phyloP scores from a whole-genome alignment of 345 rosid genomes.

The Lagerstroemia speciosa region DNA sequence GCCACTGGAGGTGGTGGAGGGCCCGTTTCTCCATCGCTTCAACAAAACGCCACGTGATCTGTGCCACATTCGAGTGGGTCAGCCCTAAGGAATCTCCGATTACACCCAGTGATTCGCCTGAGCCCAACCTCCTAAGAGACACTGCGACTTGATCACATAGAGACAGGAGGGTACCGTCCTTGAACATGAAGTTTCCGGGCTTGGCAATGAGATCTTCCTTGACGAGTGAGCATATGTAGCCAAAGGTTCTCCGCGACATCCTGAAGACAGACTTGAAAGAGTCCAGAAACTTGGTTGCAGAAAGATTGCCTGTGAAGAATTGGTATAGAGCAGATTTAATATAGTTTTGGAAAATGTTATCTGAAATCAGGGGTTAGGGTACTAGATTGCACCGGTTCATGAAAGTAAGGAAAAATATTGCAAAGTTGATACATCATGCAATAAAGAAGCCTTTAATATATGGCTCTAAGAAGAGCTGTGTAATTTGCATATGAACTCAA shows the following conservation, averaged over 20 bases:
- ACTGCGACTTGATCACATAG: constrained; percentile 50
- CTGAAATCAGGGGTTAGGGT: background rate
- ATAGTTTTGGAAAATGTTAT: constrained; percentile 2
- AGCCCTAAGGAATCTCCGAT: constrained; percentile 50
- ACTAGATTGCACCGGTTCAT: constrained; percentile 1
- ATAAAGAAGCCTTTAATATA: background rate
- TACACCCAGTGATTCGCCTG: constrained; percentile 39
- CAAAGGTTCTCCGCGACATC: constrained; percentile 41
- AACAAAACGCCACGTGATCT: constrained; percentile 62
- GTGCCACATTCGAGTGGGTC: constrained; percentile 51
- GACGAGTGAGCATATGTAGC: constrained; percentile 51
- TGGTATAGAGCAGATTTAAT: constrained; percentile 2
- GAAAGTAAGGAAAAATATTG: background rate
- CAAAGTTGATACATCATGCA: background rate
- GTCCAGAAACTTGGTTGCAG: constrained; percentile 30
- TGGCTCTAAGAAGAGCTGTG: background rate
- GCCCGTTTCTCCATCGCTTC: constrained; percentile 57
- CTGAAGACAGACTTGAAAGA: constrained; percentile 31
- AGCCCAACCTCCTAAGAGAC: constrained; percentile 49
- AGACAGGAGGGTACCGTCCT: constrained; percentile 37
- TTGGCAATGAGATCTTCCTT: constrained; percentile 35
- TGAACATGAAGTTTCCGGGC: constrained; percentile 28
- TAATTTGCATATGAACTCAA: background rate
- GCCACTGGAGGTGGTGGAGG: constrained; percentile 50
- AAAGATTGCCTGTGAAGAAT: constrained; percentile 31